phyloP scores from a whole-genome alignment of 164 flowering plant genomes.

The Vitis cinerea region DNA sequence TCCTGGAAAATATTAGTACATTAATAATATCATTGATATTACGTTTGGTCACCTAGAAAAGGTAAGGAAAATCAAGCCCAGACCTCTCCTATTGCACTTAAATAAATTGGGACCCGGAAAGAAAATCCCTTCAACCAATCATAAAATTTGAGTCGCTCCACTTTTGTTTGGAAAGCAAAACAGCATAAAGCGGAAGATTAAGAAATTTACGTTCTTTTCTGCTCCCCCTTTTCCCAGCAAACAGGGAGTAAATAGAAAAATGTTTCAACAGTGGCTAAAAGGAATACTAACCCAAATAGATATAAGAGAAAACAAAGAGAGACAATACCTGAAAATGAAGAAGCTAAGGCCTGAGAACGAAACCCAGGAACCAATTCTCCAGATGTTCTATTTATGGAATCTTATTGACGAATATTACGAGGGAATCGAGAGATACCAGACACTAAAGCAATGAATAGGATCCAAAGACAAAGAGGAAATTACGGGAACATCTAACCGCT shows the following conservation, averaged over 20 bases:
- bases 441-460: neutral
- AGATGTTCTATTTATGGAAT: neutral
- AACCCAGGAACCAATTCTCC: conserved; percentile 3
- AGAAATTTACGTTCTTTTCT: neutral
- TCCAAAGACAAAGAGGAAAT: neutral
- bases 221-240: neutral
- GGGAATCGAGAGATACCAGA: neutral
- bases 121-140: too few species aligned
- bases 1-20: neutral
- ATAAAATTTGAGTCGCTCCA: neutral
- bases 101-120: too few species aligned
- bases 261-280: neutral
- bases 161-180: too few species aligned
- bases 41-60: neutral
- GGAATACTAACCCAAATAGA: neutral
- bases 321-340: conserved; percentile 17
- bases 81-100: neutral
- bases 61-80: neutral
- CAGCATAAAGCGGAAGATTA: too few species aligned
- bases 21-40: neutral
- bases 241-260: neutral
- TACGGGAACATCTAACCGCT: neutral
- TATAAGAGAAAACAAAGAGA: neutral
- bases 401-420: neutral
- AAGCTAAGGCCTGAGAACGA: neutral